A percentile compares a stretch with the other conserved stretches of the same genome.
Conservation (phyloP, 805 yeast species). For the Wickerhamiella azymoides region DNA sequence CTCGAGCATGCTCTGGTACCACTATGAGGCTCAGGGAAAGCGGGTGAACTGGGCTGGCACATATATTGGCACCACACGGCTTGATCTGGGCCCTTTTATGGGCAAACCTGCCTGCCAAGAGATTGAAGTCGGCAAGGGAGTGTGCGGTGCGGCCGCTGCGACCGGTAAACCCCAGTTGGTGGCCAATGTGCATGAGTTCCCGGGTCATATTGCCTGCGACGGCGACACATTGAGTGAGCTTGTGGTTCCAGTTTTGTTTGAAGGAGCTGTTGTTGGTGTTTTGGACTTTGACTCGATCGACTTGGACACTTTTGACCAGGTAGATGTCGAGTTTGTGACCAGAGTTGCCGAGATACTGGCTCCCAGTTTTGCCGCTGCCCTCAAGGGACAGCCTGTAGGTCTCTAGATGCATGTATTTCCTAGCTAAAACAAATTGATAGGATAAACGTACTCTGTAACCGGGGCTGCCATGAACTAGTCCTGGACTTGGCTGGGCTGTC, state of each 20-base stretch:
- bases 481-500: too few species aligned
- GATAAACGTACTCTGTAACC: too few species aligned
- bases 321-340: constrained; percentile 49
- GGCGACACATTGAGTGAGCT: constrained; percentile 88
- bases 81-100: constrained; percentile 84
- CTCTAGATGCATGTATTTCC: too few species aligned
- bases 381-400: neutral
- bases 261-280: constrained; percentile 46
- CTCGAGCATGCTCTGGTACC: constrained; percentile 78
- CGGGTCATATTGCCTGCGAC: constrained; percentile 96
- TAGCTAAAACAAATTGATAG: too few species aligned
- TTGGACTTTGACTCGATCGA: constrained; percentile 73
- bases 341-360: constrained; percentile 40
- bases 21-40: constrained; percentile 38
- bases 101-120: constrained; percentile 94
- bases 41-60: constrained; percentile 90
- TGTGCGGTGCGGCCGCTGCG: constrained; percentile 76
- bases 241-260: constrained; percentile 62
- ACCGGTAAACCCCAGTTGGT: constrained; percentile 54
- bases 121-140: constrained; percentile 70
- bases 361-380: constrained; percentile 32
- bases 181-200: constrained; percentile 58
- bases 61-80: constrained; percentile 43
- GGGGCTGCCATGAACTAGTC: too few species aligned
- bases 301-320: constrained; percentile 48